Base-by-base conservation (phyloP, 1,139 yeast species). In the Suhomyces ambrosiae region DNA sequence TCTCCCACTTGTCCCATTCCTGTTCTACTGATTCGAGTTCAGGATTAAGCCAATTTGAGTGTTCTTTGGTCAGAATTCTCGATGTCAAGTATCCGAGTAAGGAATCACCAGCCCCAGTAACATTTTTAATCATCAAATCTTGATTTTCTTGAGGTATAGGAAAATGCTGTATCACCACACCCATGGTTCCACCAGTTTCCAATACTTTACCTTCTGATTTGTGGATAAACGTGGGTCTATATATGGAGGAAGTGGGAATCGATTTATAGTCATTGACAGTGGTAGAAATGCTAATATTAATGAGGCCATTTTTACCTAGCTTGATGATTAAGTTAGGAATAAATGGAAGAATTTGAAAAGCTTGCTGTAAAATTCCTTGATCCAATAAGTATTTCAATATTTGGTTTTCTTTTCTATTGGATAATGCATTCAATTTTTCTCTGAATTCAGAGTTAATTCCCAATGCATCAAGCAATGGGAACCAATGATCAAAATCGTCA, bases 31-130 rank as follows among this genome's bases (percentile, higher is more conserved):
- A 35, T 19, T 42, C 34, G 12, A 66, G 35, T 27, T 54, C 59
- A 4, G 57, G 31, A 2, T 35, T 37, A 15, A 63, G 45, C 69
- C 69, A 65, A 7, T 43, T 41, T 27, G 56, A 45, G 23, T 49
- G 53, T 14, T 57, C 47, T 16, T 33, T 26, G 16, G n/a, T 11
- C 26, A 31, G 27, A 27, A 71, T 44, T 18, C 53, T 47, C 1
- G 69, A 56, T 7, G 58, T 50, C 31, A 80, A 45, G 37, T 63
- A 73, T 1, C 89, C 89, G 18, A 75, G 68, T 30, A 86, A 68
- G 0, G 90, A 75, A 56, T 86, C 94, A 3, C 88, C 88, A 0
- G 89, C 85, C 1, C 94, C 88, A 3, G 86, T 78, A 16, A 84
- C 86, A 44, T 76, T 79, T 4, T 58, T 56, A 4, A 79, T 68